A percentile compares a stretch with the other conserved stretches of the same genome.
phyloP scores from a whole-genome alignment of 2,329 filamentous ascomycete species.

The Paramyrothecium sp. region DNA sequence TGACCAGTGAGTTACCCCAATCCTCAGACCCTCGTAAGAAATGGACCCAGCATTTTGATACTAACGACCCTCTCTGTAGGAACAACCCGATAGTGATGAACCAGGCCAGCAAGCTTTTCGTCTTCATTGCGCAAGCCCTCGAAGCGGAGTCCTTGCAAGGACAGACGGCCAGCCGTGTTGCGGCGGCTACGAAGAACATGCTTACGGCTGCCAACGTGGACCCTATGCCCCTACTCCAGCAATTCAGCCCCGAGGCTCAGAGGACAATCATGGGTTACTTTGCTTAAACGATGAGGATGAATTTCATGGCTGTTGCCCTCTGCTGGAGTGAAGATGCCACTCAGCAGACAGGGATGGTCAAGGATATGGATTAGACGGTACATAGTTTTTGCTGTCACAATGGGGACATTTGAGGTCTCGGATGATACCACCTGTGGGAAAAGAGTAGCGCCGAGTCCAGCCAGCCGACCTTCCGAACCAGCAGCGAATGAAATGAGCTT shows the following conservation, averaged over 20 bases:
- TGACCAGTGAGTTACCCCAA: conserved; percentile 69
- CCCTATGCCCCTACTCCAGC: conserved; percentile 70
- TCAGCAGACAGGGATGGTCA: too few relatives aligned
- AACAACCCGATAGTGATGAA: conserved; percentile 79
- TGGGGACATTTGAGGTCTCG: too few relatives aligned
- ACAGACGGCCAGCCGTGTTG: conserved; percentile 74
- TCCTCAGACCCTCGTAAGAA: conserved; percentile 20
- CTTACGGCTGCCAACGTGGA: conserved; percentile 73
- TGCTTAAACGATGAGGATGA: conserved; percentile 40
- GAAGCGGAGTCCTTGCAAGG: conserved; percentile 89
- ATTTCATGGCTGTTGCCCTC: too few relatives aligned
- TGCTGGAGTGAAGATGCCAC: too few relatives aligned
- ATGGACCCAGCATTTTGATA: neutral
- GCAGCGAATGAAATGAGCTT: too few relatives aligned
- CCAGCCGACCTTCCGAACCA: too few relatives aligned
- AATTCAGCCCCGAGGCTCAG: conserved; percentile 78
- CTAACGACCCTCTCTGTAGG: conserved; percentile 49
- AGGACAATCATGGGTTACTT: conserved; percentile 78
- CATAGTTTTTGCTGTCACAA: too few relatives aligned
- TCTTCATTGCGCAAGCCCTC: conserved; percentile 81
- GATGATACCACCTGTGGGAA: too few relatives aligned
- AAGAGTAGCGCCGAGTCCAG: too few relatives aligned
- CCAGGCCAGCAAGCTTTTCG: conserved; percentile 79
- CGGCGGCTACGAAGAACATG: conserved; percentile 74
- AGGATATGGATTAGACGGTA: too few relatives aligned